phyloP scores from a whole-genome alignment of 75 land plant genomes.

The Picea sitchensis region DNA sequence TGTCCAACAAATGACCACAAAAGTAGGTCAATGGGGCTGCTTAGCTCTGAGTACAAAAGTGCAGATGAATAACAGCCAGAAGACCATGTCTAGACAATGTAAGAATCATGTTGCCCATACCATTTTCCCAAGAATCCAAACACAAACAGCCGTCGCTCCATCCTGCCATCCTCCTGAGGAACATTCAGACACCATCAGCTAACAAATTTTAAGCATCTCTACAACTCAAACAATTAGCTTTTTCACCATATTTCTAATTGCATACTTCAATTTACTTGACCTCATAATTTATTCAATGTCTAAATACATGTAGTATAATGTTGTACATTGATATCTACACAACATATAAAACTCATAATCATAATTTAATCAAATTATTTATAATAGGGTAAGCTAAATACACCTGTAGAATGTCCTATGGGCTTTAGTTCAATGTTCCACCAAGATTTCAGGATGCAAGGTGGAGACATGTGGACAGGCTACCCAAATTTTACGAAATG shows the following conservation, averaged over 20 bases:
- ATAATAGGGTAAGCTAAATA: background rate
- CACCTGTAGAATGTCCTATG: background rate
- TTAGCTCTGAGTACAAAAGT: background rate
- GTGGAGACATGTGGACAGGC: no score
- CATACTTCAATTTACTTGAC: background rate
- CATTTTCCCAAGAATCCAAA: constrained; percentile 70
- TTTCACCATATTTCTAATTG: background rate
- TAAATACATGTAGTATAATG: background rate
- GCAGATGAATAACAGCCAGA: background rate
- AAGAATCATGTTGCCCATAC: constrained; percentile 26
- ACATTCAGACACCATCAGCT: background rate
- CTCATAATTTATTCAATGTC: background rate
- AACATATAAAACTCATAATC: background rate
- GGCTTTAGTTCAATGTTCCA: no score
- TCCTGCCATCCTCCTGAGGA: constrained; percentile 77
- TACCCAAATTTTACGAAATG: no score
- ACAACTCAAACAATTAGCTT: background rate
- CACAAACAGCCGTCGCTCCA: constrained; percentile 85
- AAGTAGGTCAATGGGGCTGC: no score
- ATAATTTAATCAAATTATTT: background rate
- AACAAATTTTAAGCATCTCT: background rate
- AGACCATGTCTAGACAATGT: no score
- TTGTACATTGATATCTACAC: background rate
- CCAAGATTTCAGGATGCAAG: no score
- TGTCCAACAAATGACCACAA: no score